Base-by-base conservation (phyloP, 345 rosid species). In the Eucalyptus regnans region DNA sequence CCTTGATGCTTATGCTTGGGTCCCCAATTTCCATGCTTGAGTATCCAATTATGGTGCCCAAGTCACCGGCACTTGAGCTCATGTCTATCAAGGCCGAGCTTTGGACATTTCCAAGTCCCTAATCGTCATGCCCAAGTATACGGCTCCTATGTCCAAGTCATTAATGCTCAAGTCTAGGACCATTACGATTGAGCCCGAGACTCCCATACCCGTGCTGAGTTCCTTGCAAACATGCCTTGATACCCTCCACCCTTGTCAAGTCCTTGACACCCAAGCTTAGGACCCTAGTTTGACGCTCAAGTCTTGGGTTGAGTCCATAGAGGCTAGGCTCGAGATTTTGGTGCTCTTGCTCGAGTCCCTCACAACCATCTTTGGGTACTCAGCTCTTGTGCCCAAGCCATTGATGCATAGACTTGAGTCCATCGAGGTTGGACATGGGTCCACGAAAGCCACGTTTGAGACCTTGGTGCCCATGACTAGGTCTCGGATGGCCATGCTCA, bases 21-120 rank as follows among this genome's bases (percentile, higher is more conserved):
- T 64, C 20, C 76, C 2, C 0, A 3, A n/a, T 1, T 64, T 3
- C 17, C 20, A n/a, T 64, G 76, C 41, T 64, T 14, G 2, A 16
- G 76, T 64, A 64, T 7, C 20, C 17, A n/a, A 64, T 4, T 64
- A 0, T 9, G 1, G 9, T 3, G 41, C 76, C 18, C 6, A 64
- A 64, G 76, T 64, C 18, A n/a, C 1, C 5, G 10, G 4, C 18
- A 0, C 76, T 23, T 15, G 18, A 10, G 20, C 76, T n/a, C 18
- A n/a, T 14, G 37, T 15, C 20, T 6, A 62, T 64, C 10, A 15
- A n/a, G 37, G 41, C 3, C 2, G 1, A 0, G 31, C 33, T 29
- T 27, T 0, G 0, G 68, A 27, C 41, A 14, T n/a, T 33, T 33
- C 18, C 18, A 64, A 16, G 37, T 4, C 20, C 20, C 20, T 20